phyloP scores from a whole-genome alignment of 2,329 filamentous ascomycete species.

The Exophiala spinifera region DNA sequence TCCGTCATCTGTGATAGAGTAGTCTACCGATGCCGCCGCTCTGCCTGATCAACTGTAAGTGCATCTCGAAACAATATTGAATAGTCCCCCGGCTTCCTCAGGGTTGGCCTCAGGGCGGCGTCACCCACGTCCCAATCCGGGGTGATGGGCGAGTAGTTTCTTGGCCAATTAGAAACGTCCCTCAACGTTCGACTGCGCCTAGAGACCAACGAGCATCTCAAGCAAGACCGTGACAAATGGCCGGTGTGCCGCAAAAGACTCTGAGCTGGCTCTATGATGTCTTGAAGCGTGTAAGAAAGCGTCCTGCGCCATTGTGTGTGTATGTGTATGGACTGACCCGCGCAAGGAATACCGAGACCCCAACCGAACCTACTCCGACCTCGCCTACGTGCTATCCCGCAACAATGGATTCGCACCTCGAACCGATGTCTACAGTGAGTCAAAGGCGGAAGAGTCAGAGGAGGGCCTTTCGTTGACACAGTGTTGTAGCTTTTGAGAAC shows the following conservation, averaged over 20 bases:
- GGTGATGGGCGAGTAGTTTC: too few species aligned
- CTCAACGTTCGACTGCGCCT: not conserved
- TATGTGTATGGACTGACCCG: not conserved
- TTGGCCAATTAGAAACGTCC: slow-evolving; percentile 9
- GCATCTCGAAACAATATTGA: too few species aligned
- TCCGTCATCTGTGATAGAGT: not conserved
- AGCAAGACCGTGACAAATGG: slow-evolving; percentile 39
- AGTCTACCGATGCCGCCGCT: not conserved
- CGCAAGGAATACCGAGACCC: slow-evolving; percentile 86
- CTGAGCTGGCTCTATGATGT: slow-evolving; percentile 95
- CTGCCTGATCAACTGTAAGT: too few species aligned
- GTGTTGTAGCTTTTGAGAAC: slow-evolving; percentile 72
- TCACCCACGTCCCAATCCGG: too few species aligned
- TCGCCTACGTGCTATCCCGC: slow-evolving; percentile 74
- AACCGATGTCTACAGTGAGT: slow-evolving; percentile 91
- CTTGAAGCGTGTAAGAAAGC: slow-evolving; percentile 63
- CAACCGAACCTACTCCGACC: slow-evolving; percentile 87
- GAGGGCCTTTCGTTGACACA: slow-evolving; percentile 13
- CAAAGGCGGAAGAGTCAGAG: slow-evolving; percentile 1
- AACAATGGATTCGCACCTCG: slow-evolving; percentile 73
- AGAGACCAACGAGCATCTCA: not conserved
- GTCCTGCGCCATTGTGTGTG: not conserved
- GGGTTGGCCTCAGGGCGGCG: too few species aligned
- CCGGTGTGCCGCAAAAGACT: slow-evolving; percentile 79
- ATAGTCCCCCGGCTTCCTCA: too few species aligned